Conservation (phyloP, 192 early-diverging fungal genomes). For the Radiomyces spectabilis region DNA sequence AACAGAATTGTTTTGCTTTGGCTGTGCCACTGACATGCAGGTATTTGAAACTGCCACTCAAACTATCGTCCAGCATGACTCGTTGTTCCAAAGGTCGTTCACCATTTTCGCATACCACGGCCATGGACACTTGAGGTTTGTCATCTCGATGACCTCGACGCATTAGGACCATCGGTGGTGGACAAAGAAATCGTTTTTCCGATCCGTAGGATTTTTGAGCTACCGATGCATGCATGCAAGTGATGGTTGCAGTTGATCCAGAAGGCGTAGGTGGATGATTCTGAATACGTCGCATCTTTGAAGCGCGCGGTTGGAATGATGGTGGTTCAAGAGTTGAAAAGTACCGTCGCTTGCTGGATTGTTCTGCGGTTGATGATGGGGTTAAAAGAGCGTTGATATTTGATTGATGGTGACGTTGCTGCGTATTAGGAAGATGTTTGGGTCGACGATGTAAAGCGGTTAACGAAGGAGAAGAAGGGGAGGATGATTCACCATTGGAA, state of each 20-base stretch:
- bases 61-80: slow-evolving; percentile 41
- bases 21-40: slow-evolving; percentile 73
- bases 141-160: slow-evolving; percentile 8
- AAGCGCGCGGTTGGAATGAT: too few relatives aligned
- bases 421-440: not conserved
- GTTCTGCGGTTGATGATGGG: not conserved
- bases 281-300: not conserved
- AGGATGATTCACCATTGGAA: not conserved
- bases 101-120: slow-evolving; percentile 39
- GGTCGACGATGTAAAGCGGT: not conserved
- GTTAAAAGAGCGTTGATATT: too few relatives aligned
- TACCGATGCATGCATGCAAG: slow-evolving; percentile 73
- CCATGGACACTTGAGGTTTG: slow-evolving; percentile 53
- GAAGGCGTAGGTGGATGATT: slow-evolving; percentile 1
- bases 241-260: slow-evolving; percentile 65
- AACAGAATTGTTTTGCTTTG: slow-evolving; percentile 71
- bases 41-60: slow-evolving; percentile 63
- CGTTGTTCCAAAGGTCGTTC: slow-evolving; percentile 21
- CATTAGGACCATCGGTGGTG: slow-evolving; percentile 67
- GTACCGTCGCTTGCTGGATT: not conserved
- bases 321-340: too few relatives aligned
- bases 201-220: slow-evolving; percentile 92
- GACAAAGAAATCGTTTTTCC: slow-evolving; percentile 81
- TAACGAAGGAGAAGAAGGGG: too few relatives aligned
- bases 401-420: not conserved